phyloP scores from a whole-genome alignment of 2,329 filamentous ascomycete species.

The Sporothrix mexicana region DNA sequence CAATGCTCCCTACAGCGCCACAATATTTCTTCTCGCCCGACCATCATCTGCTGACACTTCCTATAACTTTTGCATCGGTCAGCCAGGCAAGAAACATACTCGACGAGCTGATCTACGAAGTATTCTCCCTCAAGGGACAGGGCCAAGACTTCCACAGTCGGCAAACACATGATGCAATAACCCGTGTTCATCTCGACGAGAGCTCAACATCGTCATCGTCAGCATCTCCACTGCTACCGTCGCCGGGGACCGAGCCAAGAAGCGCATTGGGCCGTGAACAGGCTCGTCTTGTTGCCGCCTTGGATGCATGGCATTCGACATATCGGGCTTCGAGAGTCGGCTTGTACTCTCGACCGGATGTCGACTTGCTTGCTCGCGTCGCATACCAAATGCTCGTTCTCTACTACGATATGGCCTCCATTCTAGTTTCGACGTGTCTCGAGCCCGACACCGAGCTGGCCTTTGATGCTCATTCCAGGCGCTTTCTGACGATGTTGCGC shows the following conservation, averaged over 20 bases:
- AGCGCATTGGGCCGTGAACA: background rate
- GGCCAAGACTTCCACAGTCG: background rate
- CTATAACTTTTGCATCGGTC: background rate
- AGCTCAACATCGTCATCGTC: background rate
- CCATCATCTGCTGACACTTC: background rate
- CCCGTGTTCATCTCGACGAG: background rate
- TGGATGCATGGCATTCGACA: slow-evolving; percentile 18
- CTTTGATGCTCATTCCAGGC: background rate
- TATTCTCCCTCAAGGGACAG: background rate
- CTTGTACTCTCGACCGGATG: background rate
- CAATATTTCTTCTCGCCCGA: slow-evolving; percentile 22
- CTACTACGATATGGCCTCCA: slow-evolving; percentile 23
- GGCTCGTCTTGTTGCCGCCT: background rate
- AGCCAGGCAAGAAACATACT: slow-evolving; percentile 11
- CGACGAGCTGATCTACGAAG: slow-evolving; percentile 12
- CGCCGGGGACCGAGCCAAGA: background rate
- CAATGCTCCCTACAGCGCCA: background rate
- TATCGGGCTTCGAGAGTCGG: background rate
- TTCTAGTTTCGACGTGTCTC: background rate
- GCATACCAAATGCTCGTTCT: slow-evolving; percentile 16
- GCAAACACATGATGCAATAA: background rate
- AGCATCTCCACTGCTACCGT: background rate
- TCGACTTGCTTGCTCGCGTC: slow-evolving; percentile 12
- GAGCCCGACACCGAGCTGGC: slow-evolving; percentile 1
- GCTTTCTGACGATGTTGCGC: slow-evolving; percentile 6